Conservation (phyloP, 2,329 filamentous ascomycete species). For the Fusarium chuoi region DNA sequence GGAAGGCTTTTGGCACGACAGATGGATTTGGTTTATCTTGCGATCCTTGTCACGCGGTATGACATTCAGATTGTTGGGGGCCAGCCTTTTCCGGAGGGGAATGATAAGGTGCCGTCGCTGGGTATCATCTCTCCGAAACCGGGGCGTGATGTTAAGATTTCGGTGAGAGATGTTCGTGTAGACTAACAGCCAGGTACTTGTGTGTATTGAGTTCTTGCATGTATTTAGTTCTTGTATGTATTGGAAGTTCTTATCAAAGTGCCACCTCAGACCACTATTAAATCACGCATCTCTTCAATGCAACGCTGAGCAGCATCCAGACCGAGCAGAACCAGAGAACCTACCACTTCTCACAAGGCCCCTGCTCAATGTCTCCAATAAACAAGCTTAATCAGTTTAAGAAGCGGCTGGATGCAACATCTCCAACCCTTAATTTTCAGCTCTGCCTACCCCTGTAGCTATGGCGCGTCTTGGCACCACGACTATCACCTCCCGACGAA, state of each 20-base stretch:
- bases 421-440: not conserved
- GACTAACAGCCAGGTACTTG: too few relatives aligned
- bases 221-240: too few relatives aligned
- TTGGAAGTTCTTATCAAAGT: not conserved
- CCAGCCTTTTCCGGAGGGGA: not conserved
- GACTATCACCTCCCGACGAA: fast-evolving
- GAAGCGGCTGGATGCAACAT: not conserved
- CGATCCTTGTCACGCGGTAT: not conserved
- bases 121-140: not conserved
- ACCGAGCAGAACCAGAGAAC: not conserved
- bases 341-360: too few relatives aligned
- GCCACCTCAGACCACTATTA: not conserved
- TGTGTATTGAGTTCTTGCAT: too few relatives aligned
- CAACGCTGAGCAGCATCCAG: not conserved
- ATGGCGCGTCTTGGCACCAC: too few relatives aligned
- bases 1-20: not conserved
- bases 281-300: not conserved
- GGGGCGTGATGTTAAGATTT: not conserved
- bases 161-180: fast-evolving
- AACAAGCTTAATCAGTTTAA: not conserved
- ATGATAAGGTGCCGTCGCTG: not conserved
- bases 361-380: not conserved
- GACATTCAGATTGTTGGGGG: not conserved
- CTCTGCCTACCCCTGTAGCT: not conserved
- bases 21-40: not conserved